Percentiles rank a stretch among this genome's conserved stretches.
phyloP scores from a whole-genome alignment of 805 yeast species.

The Wickerhamiella parazyma region DNA sequence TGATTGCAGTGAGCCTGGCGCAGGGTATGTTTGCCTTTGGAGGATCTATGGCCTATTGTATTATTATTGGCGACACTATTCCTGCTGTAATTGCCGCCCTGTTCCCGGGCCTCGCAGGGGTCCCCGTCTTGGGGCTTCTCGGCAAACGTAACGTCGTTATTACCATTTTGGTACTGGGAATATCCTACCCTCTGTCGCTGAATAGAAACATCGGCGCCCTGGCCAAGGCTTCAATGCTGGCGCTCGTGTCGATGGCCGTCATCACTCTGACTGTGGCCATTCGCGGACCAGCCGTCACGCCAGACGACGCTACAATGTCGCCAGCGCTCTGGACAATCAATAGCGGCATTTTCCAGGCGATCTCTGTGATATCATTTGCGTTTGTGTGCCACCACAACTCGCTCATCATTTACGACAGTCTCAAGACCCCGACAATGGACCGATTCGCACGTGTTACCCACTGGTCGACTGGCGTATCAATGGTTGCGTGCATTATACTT shows the following conservation, averaged over 20 bases:
- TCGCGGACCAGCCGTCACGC: slow-evolving; percentile 48
- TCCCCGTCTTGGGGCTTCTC: slow-evolving; percentile 37
- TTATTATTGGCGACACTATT: slow-evolving; percentile 87
- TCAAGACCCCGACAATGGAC: slow-evolving; percentile 59
- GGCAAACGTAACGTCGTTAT: slow-evolving; percentile 62
- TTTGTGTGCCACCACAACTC: slow-evolving; percentile 94
- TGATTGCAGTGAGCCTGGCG: slow-evolving; percentile 49
- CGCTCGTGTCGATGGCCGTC: slow-evolving; percentile 68
- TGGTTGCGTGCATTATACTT: slow-evolving; percentile 62
- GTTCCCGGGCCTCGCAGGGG: slow-evolving; percentile 32
- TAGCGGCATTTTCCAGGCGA: slow-evolving; percentile 66
- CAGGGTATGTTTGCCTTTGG: slow-evolving; percentile 90
- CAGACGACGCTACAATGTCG: slow-evolving; percentile 27
- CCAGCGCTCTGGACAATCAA: slow-evolving; percentile 34
- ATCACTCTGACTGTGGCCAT: slow-evolving; percentile 62
- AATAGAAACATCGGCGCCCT: slow-evolving; percentile 66
- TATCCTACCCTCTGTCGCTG: slow-evolving; percentile 74
- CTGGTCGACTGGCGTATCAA: slow-evolving; percentile 66
- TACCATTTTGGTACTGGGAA: slow-evolving; percentile 47
- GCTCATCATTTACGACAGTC: slow-evolving; percentile 73
- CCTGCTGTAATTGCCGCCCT: slow-evolving; percentile 74
- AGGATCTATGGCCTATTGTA: slow-evolving; percentile 86
- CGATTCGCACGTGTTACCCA: slow-evolving; percentile 71
- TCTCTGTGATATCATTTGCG: slow-evolving; percentile 90
- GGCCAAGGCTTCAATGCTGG: slow-evolving; percentile 79